Percentiles rank a stretch among this genome's conserved stretches.
Evolutionary conservation across 176 grass and related monocot genomes (phyloP).

Genomic region (Carex pumila): DNA sequence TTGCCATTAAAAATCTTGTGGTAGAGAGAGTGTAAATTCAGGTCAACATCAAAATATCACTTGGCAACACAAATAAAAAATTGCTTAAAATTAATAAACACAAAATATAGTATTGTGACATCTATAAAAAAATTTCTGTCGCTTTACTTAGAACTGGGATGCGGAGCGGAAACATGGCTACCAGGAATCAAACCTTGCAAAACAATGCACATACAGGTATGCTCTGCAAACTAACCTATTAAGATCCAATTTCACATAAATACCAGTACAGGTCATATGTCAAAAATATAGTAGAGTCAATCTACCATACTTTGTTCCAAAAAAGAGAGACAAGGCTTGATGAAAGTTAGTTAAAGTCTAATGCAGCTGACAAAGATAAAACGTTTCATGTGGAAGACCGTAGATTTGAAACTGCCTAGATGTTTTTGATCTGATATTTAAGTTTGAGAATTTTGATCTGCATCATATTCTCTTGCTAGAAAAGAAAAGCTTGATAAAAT

Average conservation of each 20-base stretch:
- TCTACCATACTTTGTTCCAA: not conserved
- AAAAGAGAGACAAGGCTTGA: not conserved
- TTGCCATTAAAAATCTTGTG: not conserved
- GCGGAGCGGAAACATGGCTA: slow-evolving; percentile 25
- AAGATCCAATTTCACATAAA: not conserved
- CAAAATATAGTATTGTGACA: not conserved
- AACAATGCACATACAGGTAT: slow-evolving; percentile 61
- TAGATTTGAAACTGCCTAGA: not conserved
- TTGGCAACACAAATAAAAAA: not conserved
- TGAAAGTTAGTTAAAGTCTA: not conserved
- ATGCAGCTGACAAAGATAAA: too few relatives aligned
- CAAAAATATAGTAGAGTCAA: not conserved
- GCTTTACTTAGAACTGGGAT: slow-evolving; percentile 41
- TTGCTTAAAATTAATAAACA: not conserved
- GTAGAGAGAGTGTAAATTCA: not conserved
- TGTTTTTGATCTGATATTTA: not conserved
- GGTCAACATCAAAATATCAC: not conserved
- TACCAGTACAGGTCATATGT: not conserved
- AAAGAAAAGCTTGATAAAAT: not conserved
- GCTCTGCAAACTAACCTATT: not conserved
- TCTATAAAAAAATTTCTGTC: not conserved
- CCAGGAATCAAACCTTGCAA: slow-evolving; percentile 48
- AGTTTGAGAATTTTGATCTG: not conserved
- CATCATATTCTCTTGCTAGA: not conserved
- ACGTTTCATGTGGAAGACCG: not conserved